phyloP scores from a whole-genome alignment of 352 stramenopile genomes.

The Pythium periplocum region DNA sequence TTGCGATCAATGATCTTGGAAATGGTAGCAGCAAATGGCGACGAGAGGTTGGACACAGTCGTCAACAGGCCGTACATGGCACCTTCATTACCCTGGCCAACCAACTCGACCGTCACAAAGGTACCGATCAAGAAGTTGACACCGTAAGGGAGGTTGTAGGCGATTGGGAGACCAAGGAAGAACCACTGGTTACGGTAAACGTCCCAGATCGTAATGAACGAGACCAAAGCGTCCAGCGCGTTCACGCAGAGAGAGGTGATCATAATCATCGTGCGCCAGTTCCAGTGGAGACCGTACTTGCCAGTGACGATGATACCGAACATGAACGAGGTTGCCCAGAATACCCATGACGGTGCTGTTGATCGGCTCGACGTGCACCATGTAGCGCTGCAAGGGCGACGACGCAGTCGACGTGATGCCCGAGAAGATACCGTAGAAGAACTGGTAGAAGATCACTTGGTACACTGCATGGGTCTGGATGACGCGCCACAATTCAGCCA shows the following conservation, averaged over 20 bases:
- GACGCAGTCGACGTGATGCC: conserved; percentile 7
- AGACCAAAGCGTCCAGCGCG: conserved; percentile 10
- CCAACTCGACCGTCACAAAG: conserved; percentile 21
- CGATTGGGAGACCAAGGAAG: conserved; percentile 15
- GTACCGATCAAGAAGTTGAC: conserved; percentile 22
- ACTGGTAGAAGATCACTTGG: conserved; percentile 16
- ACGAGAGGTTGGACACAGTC: conserved; percentile 19
- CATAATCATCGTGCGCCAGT: conserved; percentile 11
- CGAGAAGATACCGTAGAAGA: conserved; percentile 11
- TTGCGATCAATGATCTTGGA: conserved; percentile 13
- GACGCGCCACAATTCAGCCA: conserved; percentile 12
- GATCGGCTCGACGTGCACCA: conserved; percentile 3
- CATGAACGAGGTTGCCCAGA: neutral
- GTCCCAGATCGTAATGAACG: conserved; percentile 14
- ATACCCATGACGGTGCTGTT: conserved; percentile 5
- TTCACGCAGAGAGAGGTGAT: conserved; percentile 9
- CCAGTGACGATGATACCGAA: conserved; percentile 12
- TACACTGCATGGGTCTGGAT: conserved; percentile 21
- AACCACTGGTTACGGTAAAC: conserved; percentile 21
- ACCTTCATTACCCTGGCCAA: conserved; percentile 23
- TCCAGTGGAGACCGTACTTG: conserved; percentile 20
- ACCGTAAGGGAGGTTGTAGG: conserved; percentile 15
- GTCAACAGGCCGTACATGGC: conserved; percentile 26
- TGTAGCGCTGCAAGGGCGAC: conserved; percentile 5
- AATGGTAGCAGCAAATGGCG: conserved; percentile 13